Conservation (phyloP, 2,329 filamentous ascomycete genomes). For the Fonsecaea pedrosoi region DNA sequence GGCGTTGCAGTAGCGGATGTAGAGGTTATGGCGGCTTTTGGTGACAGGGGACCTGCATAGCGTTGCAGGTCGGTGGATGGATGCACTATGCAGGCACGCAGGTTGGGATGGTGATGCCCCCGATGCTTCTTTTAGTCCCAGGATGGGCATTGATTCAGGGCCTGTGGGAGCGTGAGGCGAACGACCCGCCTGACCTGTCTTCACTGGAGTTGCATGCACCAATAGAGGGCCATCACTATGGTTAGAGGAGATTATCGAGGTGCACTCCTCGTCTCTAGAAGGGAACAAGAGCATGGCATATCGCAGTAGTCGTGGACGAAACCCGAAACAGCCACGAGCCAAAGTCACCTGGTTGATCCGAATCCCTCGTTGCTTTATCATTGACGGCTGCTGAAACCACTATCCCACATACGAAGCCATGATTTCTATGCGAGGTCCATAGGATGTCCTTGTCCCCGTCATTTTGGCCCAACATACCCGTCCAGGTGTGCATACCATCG, state of each 20-base stretch:
- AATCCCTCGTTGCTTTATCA: not conserved
- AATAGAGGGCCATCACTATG: not conserved
- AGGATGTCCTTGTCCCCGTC: not conserved
- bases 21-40: not conserved
- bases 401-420: not conserved
- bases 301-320: not conserved
- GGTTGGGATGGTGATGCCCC: not conserved
- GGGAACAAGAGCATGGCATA: not conserved
- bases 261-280: not conserved
- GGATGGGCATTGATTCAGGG: not conserved
- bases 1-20: slow-evolving; percentile 4
- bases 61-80: slow-evolving; percentile 1
- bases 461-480: not conserved
- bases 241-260: not conserved
- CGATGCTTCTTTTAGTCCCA: not conserved
- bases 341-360: not conserved
- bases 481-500: not conserved
- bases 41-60: slow-evolving; percentile 7
- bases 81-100: not conserved
- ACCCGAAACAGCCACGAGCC: not conserved
- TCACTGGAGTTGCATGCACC: not conserved
- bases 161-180: not conserved
- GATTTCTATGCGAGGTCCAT: not conserved
- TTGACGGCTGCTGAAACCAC: slow-evolving; percentile 5
- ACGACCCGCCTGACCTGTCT: not conserved